Conservation (phyloP, 805 yeast species). For the Candida sonorensis region DNA sequence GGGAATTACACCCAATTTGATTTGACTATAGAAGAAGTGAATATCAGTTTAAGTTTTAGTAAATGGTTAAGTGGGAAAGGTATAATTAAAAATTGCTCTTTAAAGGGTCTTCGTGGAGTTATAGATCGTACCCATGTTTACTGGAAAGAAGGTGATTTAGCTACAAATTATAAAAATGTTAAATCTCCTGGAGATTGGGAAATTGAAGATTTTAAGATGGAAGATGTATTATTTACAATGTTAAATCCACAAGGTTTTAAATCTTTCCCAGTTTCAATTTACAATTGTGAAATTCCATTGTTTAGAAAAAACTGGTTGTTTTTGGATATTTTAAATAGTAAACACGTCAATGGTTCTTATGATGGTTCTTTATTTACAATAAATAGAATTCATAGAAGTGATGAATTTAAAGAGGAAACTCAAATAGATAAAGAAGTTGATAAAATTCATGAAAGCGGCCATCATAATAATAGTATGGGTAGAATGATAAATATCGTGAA, state of each 20-base stretch:
- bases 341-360: conserved; percentile 80
- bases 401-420: conserved; percentile 34
- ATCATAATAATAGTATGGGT: background rate
- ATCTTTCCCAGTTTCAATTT: conserved; percentile 83
- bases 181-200: conserved; percentile 90
- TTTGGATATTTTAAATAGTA: conserved; percentile 80
- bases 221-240: conserved; percentile 77
- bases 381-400: conserved; percentile 63
- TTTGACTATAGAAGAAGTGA: conserved; percentile 78
- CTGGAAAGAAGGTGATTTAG: conserved; percentile 79
- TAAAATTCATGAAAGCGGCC: conserved; percentile 3
- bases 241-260: conserved; percentile 76
- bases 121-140: conserved; percentile 83
- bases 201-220: conserved; percentile 72
- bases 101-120: conserved; percentile 85
- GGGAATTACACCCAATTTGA: conserved; percentile 97
- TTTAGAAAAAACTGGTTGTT: conserved; percentile 91
- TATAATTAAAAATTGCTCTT: conserved; percentile 68
- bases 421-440: conserved; percentile 20
- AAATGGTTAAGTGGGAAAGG: conserved; percentile 93
- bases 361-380: conserved; percentile 91
- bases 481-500: background rate
- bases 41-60: conserved; percentile 69
- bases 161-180: conserved; percentile 69
- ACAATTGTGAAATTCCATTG: conserved; percentile 71